Conservation (phyloP, 768 basidiomycete species). For the Xerocomellus chrysenteron region DNA sequence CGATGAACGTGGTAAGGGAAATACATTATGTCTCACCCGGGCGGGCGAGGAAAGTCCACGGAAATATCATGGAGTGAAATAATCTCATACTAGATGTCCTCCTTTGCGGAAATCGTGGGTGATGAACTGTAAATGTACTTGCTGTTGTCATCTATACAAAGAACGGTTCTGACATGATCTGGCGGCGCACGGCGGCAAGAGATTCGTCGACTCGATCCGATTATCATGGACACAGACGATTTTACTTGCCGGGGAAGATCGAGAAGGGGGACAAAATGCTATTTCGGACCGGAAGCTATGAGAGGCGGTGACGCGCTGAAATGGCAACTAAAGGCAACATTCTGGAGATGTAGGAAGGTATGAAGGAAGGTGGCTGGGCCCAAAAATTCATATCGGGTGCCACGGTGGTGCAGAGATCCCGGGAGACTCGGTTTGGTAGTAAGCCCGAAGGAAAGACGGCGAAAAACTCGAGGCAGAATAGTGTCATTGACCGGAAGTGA, state of each 20-base stretch:
- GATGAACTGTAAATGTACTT: neutral
- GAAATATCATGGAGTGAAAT: neutral
- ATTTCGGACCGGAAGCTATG: neutral
- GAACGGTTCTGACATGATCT: neutral
- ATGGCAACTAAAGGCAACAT: neutral
- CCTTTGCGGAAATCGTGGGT: neutral
- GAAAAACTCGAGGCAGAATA: neutral
- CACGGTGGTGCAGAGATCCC: no score
- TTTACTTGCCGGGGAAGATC: neutral
- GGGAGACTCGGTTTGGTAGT: neutral
- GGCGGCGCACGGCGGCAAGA: neutral
- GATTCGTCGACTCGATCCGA: conserved; percentile 9
- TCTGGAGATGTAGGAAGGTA: neutral
- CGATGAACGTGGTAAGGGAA: neutral
- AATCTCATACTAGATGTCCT: neutral
- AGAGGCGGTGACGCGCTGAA: neutral
- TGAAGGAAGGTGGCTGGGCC: neutral
- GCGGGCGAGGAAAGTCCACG: neutral
- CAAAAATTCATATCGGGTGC: neutral
- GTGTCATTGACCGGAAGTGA: neutral
- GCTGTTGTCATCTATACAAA: neutral
- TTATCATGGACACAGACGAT: neutral
- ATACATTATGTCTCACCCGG: neutral
- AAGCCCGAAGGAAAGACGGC: neutral
- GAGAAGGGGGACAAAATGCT: neutral